Percentiles rank a stretch among this genome's conserved stretches.
Evolutionary conservation across 2,329 filamentous ascomycete species (phyloP).

Genomic region (Orbilia blumenaviensis): DNA sequence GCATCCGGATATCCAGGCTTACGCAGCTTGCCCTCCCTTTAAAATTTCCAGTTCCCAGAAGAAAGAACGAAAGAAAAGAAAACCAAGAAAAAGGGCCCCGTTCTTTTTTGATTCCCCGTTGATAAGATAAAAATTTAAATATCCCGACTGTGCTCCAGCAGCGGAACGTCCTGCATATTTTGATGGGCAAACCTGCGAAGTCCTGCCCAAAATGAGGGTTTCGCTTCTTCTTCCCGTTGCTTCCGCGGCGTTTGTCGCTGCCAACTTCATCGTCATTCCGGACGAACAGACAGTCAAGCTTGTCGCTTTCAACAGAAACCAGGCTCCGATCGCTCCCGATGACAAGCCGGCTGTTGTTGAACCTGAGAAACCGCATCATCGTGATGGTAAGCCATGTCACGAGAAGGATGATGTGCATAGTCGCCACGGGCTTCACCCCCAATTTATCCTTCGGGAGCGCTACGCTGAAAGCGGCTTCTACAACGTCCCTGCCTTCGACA

Average conservation of each 20-base stretch:
- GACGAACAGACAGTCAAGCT: slow-evolving; percentile 31
- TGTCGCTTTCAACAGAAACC: slow-evolving; percentile 20
- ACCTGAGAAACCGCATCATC: slow-evolving; percentile 1
- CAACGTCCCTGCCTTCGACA: not conserved
- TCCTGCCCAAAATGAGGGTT: slow-evolving; percentile 37
- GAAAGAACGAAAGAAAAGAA: too few species aligned
- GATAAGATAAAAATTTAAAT: slow-evolving; percentile 26
- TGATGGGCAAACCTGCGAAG: slow-evolving; percentile 10
- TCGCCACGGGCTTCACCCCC: slow-evolving; percentile 4
- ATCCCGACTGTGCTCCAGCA: not conserved
- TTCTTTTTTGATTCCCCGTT: not conserved
- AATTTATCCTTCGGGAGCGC: slow-evolving; percentile 29
- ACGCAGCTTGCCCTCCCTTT: slow-evolving; percentile 10
- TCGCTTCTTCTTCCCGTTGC: slow-evolving; percentile 48
- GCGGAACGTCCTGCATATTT: not conserved
- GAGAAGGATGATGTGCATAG: not conserved
- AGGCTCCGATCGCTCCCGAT: slow-evolving; percentile 45
- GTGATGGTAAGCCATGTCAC: not conserved
- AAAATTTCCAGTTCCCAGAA: too few species aligned
- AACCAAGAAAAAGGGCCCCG: too few species aligned
- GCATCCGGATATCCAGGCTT: not conserved
- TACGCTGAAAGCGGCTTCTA: not conserved
- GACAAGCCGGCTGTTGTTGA: slow-evolving; percentile 2
- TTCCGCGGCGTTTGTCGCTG: slow-evolving; percentile 38
- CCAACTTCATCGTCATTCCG: slow-evolving; percentile 33